A percentile compares a stretch with the other conserved stretches of the same genome.
phyloP scores from a whole-genome alignment of 2,329 filamentous ascomycete genomes.

The Gaeumannomyces tritici region DNA sequence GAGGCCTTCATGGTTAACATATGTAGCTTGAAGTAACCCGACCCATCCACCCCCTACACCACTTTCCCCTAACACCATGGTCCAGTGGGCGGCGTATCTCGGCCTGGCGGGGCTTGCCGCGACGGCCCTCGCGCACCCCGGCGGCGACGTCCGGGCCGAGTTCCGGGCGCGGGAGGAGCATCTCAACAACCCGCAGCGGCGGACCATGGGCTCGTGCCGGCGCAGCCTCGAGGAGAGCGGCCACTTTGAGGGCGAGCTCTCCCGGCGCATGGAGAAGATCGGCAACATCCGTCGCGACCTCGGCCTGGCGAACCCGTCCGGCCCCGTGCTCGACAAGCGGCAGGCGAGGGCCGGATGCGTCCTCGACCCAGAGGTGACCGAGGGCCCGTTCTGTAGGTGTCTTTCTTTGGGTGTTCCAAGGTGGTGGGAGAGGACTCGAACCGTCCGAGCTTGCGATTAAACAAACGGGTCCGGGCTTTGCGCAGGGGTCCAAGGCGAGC shows the following conservation, averaged over 20 bases:
- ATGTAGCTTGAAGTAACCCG: too few species aligned
- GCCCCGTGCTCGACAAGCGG: not conserved
- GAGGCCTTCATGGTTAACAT: not conserved
- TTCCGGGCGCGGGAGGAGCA: slow-evolving; percentile 2
- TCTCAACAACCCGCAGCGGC: slow-evolving; percentile 2
- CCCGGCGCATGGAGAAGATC: slow-evolving; percentile 1
- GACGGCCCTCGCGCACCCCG: slow-evolving; percentile 1
- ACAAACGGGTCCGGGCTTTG: too few species aligned
- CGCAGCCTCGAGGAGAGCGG: slow-evolving; percentile 1
- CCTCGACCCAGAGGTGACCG: slow-evolving; percentile 4
- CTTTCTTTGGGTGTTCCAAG: not conserved
- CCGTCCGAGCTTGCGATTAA: too few species aligned
- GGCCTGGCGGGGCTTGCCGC: not conserved
- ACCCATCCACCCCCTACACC: not conserved
- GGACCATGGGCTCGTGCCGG: not conserved
- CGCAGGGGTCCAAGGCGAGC: slow-evolving; percentile 33
- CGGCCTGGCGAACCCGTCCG: not conserved
- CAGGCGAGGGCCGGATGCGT: not conserved
- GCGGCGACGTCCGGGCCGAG: slow-evolving; percentile 2
- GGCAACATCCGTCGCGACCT: not conserved
- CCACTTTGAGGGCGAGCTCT: slow-evolving; percentile 1
- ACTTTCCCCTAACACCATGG: not conserved
- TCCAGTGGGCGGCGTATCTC: not conserved
- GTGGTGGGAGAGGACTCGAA: slow-evolving; percentile 7
- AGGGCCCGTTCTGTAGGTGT: slow-evolving; percentile 1